Evolutionary conservation across 257 asterid genomes (phyloP).

Genomic region (Datura wrightii): DNA sequence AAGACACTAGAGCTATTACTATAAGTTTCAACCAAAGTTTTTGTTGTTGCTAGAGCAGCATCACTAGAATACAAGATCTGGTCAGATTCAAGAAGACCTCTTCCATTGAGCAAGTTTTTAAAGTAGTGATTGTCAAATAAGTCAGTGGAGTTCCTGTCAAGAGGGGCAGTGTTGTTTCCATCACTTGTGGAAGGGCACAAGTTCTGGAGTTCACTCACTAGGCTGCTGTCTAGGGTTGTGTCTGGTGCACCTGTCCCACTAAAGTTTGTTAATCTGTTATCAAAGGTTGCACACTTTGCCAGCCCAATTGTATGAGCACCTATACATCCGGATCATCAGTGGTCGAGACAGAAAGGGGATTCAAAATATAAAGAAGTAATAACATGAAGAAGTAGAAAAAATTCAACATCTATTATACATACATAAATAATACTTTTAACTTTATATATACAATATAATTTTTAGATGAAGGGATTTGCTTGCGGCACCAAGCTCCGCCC

Average conservation of each 20-base stretch:
- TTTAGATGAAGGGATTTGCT: too few species aligned
- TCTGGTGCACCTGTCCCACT: slow-evolving; percentile 75
- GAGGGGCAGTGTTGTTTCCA: slow-evolving; percentile 69
- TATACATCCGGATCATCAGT: neutral
- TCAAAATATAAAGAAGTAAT: too few species aligned
- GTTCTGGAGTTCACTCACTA: slow-evolving; percentile 54
- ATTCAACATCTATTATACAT: too few species aligned
- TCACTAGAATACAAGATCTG: slow-evolving; percentile 58
- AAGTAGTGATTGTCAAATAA: slow-evolving; percentile 74
- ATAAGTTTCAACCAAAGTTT: slow-evolving; percentile 51
- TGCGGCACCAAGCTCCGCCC: too few species aligned
- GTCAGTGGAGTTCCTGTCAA: slow-evolving; percentile 67
- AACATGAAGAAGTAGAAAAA: too few species aligned
- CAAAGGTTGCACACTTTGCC: slow-evolving; percentile 62
- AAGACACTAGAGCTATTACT: slow-evolving; percentile 51
- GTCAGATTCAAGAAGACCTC: slow-evolving; percentile 73
- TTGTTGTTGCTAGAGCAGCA: slow-evolving; percentile 47
- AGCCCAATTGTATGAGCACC: slow-evolving; percentile 82
- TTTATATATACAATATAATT: too few species aligned
- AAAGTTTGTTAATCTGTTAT: slow-evolving; percentile 65
- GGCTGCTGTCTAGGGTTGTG: slow-evolving; percentile 51
- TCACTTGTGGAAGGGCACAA: slow-evolving; percentile 59
- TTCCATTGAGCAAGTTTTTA: slow-evolving; percentile 57
- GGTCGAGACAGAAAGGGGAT: too few species aligned
- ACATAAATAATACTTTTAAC: too few species aligned